Base-by-base conservation (phyloP, 441 rosid species). In the Erysimum pusillum region DNA sequence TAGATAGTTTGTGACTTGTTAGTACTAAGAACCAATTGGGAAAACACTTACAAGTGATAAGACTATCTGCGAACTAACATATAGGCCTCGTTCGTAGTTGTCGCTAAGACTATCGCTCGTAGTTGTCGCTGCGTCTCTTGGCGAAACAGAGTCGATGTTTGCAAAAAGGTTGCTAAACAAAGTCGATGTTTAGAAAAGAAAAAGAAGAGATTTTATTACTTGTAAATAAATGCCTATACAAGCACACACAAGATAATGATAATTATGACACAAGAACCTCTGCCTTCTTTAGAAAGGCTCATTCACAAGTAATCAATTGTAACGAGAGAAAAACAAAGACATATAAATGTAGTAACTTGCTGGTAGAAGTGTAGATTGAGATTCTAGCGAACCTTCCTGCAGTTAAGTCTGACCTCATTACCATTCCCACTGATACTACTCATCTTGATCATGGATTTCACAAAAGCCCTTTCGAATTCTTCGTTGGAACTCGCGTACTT, bases 361-460 rank as follows among this genome's bases (percentile, higher is more conserved):
- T 54, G 13, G 10, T 63, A 58, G 15, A 60, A 60, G 18, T 63
- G 1, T 49, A 42, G 70, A 34, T 46, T 42, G 1, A 6, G 13
- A 61, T 56, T 46, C 66, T 77, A 87, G 52, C 81, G 81, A 67
- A 83, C 87, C 12, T 42, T 77, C 63, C 80, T 82, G 65, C 90
- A 89, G 9, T 85, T 66, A 13, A 71, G 84, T 72, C 93, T 85
- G 22, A 87, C 86, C 75, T 85, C 88, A 41, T 81, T 58, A 2
- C 88, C 93, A 14, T 58, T 76, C 15, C 90, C 87, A 2, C 46
- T 28, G 60, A 89, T 74, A 75, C 89, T 83, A 69, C 92, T 82
- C 89, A 88, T 88, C 84, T 83, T 86, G 70, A 83, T 76, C 90
- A 88, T 86, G 36, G 90, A 85, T 51, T 79, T 63, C 15, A 82